Conservation (phyloP, 2,329 filamentous ascomycete species). For the Neonectria punicea region DNA sequence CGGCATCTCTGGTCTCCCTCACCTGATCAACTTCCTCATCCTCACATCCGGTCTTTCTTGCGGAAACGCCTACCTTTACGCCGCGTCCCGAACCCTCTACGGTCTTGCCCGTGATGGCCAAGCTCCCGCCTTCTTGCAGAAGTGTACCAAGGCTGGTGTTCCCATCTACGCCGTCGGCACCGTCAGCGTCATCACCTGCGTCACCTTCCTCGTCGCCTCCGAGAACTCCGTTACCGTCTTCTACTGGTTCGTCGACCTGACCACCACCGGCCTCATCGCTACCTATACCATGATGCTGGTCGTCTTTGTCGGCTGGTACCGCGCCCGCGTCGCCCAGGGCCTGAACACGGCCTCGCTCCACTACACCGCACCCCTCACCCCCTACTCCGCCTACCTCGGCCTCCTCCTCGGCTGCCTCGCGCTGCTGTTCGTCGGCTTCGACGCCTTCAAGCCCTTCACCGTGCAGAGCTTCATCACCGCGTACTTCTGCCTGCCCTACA, state of each 20-base stretch:
- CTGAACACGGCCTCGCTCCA: slow-evolving; percentile 58
- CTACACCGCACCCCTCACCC: slow-evolving; percentile 61
- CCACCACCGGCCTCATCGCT: slow-evolving; percentile 66
- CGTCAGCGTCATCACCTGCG: slow-evolving; percentile 59
- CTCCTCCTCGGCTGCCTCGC: slow-evolving; percentile 58
- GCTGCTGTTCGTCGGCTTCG: slow-evolving; percentile 67
- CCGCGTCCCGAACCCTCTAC: slow-evolving; percentile 57
- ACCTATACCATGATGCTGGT: slow-evolving; percentile 61
- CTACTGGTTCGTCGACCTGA: slow-evolving; percentile 64
- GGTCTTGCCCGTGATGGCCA: slow-evolving; percentile 59
- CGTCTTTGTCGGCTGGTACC: slow-evolving; percentile 57
- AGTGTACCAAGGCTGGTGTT: slow-evolving; percentile 68
- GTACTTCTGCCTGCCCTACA: slow-evolving; percentile 65
- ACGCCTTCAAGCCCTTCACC: slow-evolving; percentile 63
- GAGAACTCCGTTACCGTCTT: slow-evolving; percentile 59
- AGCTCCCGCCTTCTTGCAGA: slow-evolving; percentile 61
- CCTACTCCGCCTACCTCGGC: slow-evolving; percentile 62
- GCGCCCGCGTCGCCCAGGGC: slow-evolving; percentile 61
- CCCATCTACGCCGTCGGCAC: slow-evolving; percentile 64
- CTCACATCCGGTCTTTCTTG: slow-evolving; percentile 61
- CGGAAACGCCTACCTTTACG: slow-evolving; percentile 61
- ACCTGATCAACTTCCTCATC: slow-evolving; percentile 70
- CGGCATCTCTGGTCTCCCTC: slow-evolving; percentile 60
- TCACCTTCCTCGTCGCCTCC: slow-evolving; percentile 62
- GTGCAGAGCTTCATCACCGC: slow-evolving; percentile 61